Evolutionary conservation across 2,329 filamentous ascomycete species (phyloP), one percentile per base, ranked within the genome.

Genomic region (Aspergillus chevalieri): DNA sequence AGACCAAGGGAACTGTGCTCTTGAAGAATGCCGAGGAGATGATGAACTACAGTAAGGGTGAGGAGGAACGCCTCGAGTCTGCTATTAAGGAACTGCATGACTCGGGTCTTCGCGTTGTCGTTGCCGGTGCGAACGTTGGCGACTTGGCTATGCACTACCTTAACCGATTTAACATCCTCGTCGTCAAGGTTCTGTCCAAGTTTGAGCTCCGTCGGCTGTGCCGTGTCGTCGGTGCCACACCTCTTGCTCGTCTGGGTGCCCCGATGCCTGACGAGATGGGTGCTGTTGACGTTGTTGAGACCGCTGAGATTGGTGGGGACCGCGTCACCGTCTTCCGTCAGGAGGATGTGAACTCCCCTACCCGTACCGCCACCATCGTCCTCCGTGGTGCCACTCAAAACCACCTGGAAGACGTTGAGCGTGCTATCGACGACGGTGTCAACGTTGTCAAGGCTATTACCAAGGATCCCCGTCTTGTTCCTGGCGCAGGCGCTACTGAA

Each of bases 211-310:
- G 93, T 61, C 83, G 93, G 64, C 78, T 97, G 64, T 98, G 94
- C 80, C 86, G 93, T 55, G 93, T 98, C 21, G 92, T 97, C 47
- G 92, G 92, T 55, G 93, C 93, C 49, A 96, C 93, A 12, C 93
- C 93, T n/a, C 81, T 98, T 54, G 94, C 94, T 47, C 86, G 93
- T 62, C 79, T 98, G 44, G 93, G 93, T 57, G 93, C 94, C 14
- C 93, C 93, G 42, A 98, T 98, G 93, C 93, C 94, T n/a, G 93
- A 98, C 61, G 93, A 98, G 79, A 97, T 95, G 91, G 93, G 93
- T 57, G 86, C 75, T 62, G 84, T 98, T 56, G 93, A 98, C 68
- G 73, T 98, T 50, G 93, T 98, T 28, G 93, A 98, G 80, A 97
- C 94, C 1, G 80, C 94, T 42, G 93, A 98, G 74, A 97, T 98